Evolutionary conservation across 176 grass and related monocot species (phyloP).

Genomic region (Oryza rufipogon): DNA sequence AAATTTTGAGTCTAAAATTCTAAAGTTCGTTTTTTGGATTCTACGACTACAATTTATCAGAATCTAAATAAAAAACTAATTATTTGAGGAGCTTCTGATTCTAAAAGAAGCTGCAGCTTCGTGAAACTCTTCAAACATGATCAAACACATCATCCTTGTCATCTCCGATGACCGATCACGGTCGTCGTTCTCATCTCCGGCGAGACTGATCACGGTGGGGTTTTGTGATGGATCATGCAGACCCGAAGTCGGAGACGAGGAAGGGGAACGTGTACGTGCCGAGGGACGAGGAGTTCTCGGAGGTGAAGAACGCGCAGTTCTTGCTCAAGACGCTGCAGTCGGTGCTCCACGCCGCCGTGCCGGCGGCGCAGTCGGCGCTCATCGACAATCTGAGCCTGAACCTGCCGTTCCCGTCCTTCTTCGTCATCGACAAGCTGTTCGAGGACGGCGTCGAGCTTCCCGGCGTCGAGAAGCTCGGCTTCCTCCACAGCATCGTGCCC

Average conservation of each 20-base stretch:
- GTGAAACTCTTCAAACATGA: too few relatives aligned
- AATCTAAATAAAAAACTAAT: too few relatives aligned
- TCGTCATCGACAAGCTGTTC: slow-evolving; percentile 70
- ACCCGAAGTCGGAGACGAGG: slow-evolving; percentile 61
- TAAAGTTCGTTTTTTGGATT: too few relatives aligned
- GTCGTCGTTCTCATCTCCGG: neutral
- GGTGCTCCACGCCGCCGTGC: slow-evolving; percentile 57
- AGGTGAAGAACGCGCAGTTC: slow-evolving; percentile 72
- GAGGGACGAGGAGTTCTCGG: slow-evolving; percentile 81
- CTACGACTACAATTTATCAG: too few relatives aligned
- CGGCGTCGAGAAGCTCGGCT: slow-evolving; percentile 26
- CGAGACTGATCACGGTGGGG: neutral
- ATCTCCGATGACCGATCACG: too few relatives aligned
- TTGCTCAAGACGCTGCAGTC: slow-evolving; percentile 41
- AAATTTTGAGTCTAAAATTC: too few relatives aligned
- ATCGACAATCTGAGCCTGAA: neutral
- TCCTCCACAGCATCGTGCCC: slow-evolving; percentile 47
- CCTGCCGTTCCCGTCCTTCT: slow-evolving; percentile 55
- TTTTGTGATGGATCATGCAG: slow-evolving; percentile 16
- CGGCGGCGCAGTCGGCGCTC: slow-evolving; percentile 50
- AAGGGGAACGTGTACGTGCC: slow-evolving; percentile 59
- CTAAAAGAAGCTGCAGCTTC: too few relatives aligned
- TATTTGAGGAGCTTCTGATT: too few relatives aligned
- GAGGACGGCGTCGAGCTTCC: slow-evolving; percentile 63
- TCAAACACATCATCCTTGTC: too few relatives aligned